These are phyloP conservation scores for Dendrobium officinale DNA, from an alignment of 106 monocot genomes.

Conservation along the genomic window DNA sequence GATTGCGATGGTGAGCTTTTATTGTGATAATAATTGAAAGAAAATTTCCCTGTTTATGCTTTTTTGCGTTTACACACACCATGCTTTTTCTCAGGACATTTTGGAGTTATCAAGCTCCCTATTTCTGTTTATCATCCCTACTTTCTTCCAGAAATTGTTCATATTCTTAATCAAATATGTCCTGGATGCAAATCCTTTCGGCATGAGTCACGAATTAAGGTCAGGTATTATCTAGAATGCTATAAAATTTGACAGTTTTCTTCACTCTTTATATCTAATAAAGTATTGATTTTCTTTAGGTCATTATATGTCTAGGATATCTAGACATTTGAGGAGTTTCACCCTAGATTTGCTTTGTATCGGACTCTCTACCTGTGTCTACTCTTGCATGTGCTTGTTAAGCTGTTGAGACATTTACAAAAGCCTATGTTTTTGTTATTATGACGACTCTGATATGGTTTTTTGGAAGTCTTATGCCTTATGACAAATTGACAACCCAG, in stretches of 20 bases:
- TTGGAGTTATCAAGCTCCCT: constrained; percentile 65
- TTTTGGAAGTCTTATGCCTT: background rate
- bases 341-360: too few relatives aligned
- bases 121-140: constrained; percentile 56
- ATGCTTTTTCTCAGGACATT: constrained; percentile 52
- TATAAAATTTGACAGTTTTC: background rate
- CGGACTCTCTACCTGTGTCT: too few relatives aligned
- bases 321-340: background rate
- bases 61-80: background rate
- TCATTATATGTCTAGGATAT: background rate
- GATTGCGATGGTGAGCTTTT: constrained; percentile 63
- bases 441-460: background rate
- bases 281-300: background rate
- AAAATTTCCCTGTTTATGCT: background rate
- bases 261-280: background rate
- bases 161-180: constrained; percentile 79
- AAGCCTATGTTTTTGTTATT: too few relatives aligned
- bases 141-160: constrained; percentile 61
- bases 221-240: constrained; percentile 1
- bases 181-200: constrained; percentile 59
- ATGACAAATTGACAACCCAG: background rate
- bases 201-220: constrained; percentile 25
- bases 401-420: too few relatives aligned
- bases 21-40: background rate
- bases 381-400: too few relatives aligned